A percentile compares a stretch with the other conserved stretches of the same genome.
Evolutionary conservation across 2,329 filamentous ascomycete species (phyloP).

Genomic region (Immersiporthe knoxdaviesiana): DNA sequence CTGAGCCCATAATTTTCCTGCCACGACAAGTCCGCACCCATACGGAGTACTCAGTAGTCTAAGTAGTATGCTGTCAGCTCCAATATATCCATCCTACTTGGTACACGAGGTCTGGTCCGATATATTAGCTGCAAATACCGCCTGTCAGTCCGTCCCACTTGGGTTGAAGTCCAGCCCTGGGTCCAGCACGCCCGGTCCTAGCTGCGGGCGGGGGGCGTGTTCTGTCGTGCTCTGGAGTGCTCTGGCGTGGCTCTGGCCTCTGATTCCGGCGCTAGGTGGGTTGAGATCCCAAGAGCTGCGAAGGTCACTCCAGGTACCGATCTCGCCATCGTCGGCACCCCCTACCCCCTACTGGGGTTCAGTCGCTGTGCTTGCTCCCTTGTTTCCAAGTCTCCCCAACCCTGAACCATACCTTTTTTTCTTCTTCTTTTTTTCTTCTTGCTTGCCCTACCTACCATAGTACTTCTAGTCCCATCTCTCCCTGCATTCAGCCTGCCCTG

Average conservation of each 20-base stretch:
- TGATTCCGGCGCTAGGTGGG: background rate
- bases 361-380: conserved; percentile 5
- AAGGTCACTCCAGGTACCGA: conserved; percentile 12
- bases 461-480: conserved; percentile 1
- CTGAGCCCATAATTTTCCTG: background rate
- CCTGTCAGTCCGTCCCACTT: conserved; percentile 1
- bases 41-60: no score
- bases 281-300: background rate
- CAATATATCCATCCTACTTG: background rate
- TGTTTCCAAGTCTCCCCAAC: conserved; percentile 9
- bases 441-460: background rate
- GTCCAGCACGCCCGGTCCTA: background rate
- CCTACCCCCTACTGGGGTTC: conserved; percentile 3
- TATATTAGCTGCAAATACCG: background rate
- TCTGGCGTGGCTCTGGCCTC: background rate
- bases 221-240: background rate
- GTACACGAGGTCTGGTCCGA: background rate
- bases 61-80: background rate
- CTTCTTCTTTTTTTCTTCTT: no score
- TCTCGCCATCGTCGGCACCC: background rate
- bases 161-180: background rate
- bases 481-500: conserved; percentile 8
- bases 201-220: background rate
- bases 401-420: background rate
- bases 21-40: no score